These are phyloP conservation scores for Sphaerulina vaccinii DNA, from an alignment of 2,329 filamentous ascomycete genomes.

Conservation along the genomic window DNA sequence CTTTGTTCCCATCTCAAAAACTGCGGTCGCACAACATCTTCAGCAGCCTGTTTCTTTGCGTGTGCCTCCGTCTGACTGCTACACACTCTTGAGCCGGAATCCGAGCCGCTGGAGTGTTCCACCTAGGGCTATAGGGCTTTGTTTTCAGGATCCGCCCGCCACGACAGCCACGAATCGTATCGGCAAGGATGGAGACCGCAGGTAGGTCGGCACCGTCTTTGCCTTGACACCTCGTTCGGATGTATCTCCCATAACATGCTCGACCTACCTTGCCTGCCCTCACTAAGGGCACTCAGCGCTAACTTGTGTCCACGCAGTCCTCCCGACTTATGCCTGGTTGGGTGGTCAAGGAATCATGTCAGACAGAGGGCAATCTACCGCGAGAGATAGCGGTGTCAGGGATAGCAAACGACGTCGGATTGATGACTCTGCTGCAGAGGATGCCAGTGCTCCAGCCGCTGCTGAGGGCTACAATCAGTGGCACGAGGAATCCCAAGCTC, in stretches of 20 bases:
- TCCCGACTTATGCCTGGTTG: slow-evolving; percentile 6
- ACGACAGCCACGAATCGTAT: background rate
- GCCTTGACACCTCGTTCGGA: background rate
- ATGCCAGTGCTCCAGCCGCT: slow-evolving; percentile 1
- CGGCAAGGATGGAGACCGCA: slow-evolving; percentile 14
- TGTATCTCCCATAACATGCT: slow-evolving; percentile 1
- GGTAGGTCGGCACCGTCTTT: slow-evolving; percentile 7
- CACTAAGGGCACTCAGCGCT: slow-evolving; percentile 2
- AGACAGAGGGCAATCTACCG: background rate
- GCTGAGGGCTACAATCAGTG: slow-evolving; percentile 9
- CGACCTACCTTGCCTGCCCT: slow-evolving; percentile 1
- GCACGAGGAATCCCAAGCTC: slow-evolving; percentile 8
- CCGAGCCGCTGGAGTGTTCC: background rate
- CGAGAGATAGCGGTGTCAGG: background rate
- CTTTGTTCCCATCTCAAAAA: too few species aligned
- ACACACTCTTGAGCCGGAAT: background rate
- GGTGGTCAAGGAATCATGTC: slow-evolving; percentile 15
- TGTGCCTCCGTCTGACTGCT: background rate
- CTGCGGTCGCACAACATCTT: too few species aligned
- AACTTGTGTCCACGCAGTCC: slow-evolving; percentile 10
- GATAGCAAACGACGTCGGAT: slow-evolving; percentile 16
- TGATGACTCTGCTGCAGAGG: slow-evolving; percentile 5
- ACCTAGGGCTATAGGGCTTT: background rate
- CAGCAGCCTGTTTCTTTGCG: too few species aligned
- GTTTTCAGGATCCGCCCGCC: background rate